These are phyloP conservation scores for Nepenthes alata DNA, from an alignment of 179 eudicot genomes.

Conservation along the genomic window DNA sequence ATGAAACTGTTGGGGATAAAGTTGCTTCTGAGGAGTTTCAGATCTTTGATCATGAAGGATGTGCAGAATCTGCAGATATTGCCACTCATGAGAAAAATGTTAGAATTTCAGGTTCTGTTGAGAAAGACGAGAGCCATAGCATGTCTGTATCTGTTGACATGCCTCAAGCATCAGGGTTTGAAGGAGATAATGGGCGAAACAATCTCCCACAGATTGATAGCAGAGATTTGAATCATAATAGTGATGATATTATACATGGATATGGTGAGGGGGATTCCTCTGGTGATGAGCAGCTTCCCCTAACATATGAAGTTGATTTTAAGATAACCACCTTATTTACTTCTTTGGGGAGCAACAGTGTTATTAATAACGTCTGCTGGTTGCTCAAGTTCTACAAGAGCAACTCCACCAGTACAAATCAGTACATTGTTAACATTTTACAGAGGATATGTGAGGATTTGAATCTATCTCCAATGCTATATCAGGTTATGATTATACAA, in stretches of 20 bases:
- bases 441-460: constrained; percentile 81
- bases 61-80: constrained; percentile 12
- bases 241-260: constrained; percentile 22
- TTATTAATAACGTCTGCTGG: constrained; percentile 73
- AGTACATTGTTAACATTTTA: constrained; percentile 58
- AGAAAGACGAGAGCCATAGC: constrained; percentile 17
- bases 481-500: constrained; percentile 52
- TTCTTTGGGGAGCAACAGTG: constrained; percentile 50
- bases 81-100: constrained; percentile 10
- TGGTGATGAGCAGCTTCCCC: constrained; percentile 51
- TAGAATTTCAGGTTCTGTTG: constrained; percentile 11
- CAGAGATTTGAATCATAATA: constrained; percentile 20
- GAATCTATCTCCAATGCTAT: constrained; percentile 91
- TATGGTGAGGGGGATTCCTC: constrained; percentile 53
- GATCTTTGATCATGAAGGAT: constrained; percentile 17
- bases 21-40: constrained; percentile 15
- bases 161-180: constrained; percentile 12
- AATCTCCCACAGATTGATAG: constrained; percentile 20
- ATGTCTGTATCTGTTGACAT: constrained; percentile 19
- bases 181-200: constrained; percentile 12
- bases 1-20: constrained; percentile 29
- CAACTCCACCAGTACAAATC: constrained; percentile 74
- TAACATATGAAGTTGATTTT: constrained; percentile 73
- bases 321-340: constrained; percentile 60
- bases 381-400: constrained; percentile 76